These are phyloP conservation scores for Trichoderma sp. DNA, from an alignment of 2,329 filamentous ascomycete species.

Conservation along the genomic window DNA sequence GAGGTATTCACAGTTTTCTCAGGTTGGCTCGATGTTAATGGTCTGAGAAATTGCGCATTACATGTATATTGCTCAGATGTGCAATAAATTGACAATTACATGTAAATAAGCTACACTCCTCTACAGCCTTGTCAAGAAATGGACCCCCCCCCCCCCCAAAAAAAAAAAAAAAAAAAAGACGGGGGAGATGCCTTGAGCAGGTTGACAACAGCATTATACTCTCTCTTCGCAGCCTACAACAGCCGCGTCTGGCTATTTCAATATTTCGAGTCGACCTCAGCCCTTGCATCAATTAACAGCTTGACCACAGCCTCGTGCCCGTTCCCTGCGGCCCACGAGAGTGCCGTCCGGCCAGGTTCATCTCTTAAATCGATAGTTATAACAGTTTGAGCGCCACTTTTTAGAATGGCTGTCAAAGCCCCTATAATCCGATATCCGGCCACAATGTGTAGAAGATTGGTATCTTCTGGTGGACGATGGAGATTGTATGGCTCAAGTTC, in stretches of 20 bases:
- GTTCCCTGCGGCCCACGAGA: background rate
- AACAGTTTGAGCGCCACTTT: no score
- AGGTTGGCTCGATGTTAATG: no score
- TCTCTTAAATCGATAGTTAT: background rate
- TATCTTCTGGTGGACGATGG: background rate
- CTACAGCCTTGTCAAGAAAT: background rate
- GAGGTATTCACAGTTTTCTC: no score
- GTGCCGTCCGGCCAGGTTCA: background rate
- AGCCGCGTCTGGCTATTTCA: background rate
- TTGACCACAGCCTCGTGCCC: background rate
- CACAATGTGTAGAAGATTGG: background rate
- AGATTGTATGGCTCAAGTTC: rapidly evolving
- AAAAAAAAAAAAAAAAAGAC: no score
- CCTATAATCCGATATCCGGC: background rate
- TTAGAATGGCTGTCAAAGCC: background rate
- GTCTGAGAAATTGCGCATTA: no score
- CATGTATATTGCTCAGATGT: no score
- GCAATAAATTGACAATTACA: no score
- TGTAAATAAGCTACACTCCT: no score
- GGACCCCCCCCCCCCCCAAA: no score
- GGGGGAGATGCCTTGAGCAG: no score
- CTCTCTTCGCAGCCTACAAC: background rate
- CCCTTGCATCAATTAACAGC: background rate
- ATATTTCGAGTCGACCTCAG: background rate
- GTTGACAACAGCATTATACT: background rate